These are phyloP conservation scores for Entomortierella lignicola DNA, from an alignment of 192 early-diverging fungal species.

Conservation along the genomic window DNA sequence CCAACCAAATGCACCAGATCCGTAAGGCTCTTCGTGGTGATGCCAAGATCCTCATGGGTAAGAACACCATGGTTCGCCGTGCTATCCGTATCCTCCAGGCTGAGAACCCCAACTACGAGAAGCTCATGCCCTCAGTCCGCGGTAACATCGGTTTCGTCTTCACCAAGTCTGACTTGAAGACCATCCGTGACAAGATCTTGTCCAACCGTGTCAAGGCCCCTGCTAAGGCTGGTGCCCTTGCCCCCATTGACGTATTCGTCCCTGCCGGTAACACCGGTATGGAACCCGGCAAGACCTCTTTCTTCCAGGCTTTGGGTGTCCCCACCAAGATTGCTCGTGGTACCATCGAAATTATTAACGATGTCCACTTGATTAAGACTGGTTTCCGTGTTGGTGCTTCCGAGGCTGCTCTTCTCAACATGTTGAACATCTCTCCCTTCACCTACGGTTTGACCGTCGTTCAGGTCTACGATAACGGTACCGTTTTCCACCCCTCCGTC, in stretches of 20 bases:
- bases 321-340: constrained; percentile 99
- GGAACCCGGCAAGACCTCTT: constrained; percentile 99
- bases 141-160: constrained; percentile 99
- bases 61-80: constrained; percentile 99
- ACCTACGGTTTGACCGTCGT: constrained; percentile 97
- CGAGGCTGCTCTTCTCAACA: constrained; percentile 98
- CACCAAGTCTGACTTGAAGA: constrained; percentile 98
- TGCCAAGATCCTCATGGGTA: constrained; percentile 98
- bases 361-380: constrained; percentile 91
- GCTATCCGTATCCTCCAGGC: constrained; percentile 70
- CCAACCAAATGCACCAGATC: constrained; percentile 99
- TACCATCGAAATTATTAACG: constrained; percentile 99
- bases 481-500: constrained; percentile 86
- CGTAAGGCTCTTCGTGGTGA: constrained; percentile 90
- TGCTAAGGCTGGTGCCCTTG: constrained; percentile 94
- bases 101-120: constrained; percentile 88
- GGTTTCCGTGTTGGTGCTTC: constrained; percentile 97
- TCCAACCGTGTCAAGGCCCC: constrained; percentile 95
- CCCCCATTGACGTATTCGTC: constrained; percentile 93
- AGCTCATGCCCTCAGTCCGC: constrained; percentile 84
- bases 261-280: constrained; percentile 99
- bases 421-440: constrained; percentile 99
- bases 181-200: constrained; percentile 89
- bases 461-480: constrained; percentile 94
- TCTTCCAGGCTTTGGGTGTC: constrained; percentile 99